Conservation (phyloP, 805 yeast genomes). For the Suhomyces vadensis region DNA sequence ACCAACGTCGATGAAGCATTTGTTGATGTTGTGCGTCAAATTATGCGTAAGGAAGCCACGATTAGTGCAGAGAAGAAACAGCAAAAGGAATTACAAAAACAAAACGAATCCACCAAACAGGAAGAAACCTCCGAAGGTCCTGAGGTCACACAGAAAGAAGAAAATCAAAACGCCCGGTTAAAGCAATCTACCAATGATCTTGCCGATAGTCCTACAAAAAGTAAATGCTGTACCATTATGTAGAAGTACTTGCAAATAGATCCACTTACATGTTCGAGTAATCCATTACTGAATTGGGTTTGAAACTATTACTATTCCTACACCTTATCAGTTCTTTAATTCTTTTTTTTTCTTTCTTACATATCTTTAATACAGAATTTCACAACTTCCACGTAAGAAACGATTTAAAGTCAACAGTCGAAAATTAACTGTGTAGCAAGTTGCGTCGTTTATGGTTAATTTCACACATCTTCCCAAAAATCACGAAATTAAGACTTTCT, state of each 20-base stretch:
- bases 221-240: constrained; percentile 35
- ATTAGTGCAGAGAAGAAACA: constrained; percentile 46
- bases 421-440: too few relatives aligned
- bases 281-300: not conserved
- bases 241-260: constrained; percentile 13
- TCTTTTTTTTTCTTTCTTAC: constrained; percentile 1
- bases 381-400: too few relatives aligned
- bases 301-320: not conserved
- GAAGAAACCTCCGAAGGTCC: constrained; percentile 6
- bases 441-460: too few relatives aligned
- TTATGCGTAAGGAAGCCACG: constrained; percentile 70
- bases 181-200: constrained; percentile 22
- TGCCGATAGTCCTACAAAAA: constrained; percentile 13
- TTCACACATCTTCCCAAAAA: too few relatives aligned
- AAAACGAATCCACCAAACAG: constrained; percentile 19
- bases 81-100: constrained; percentile 43
- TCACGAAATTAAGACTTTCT: too few relatives aligned
- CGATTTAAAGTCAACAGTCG: too few relatives aligned
- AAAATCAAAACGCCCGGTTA: constrained; percentile 16
- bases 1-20: constrained; percentile 91
- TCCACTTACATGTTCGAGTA: too few relatives aligned
- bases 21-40: constrained; percentile 83
- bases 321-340: not conserved
- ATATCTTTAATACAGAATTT: not conserved
- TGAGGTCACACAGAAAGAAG: constrained; percentile 10